Evolutionary conservation across 495 filamentous ascomycete genomes (phyloP).

Genomic region (Tuber indicum): DNA sequence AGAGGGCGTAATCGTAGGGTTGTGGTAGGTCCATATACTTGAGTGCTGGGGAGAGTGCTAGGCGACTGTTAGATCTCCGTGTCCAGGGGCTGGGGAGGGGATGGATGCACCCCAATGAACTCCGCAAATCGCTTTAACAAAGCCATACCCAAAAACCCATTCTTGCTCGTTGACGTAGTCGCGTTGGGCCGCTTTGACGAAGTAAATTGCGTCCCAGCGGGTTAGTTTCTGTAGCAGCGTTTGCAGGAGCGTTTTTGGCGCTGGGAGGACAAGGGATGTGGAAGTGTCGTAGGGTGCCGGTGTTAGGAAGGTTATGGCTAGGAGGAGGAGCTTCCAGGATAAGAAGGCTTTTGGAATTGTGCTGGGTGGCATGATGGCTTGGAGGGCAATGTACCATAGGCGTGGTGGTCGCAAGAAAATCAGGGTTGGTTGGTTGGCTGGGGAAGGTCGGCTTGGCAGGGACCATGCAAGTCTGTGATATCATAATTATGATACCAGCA

Average conservation of each 20-base stretch:
- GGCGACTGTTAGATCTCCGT: background rate
- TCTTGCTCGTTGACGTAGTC: constrained; percentile 90
- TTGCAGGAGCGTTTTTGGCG: constrained; percentile 30
- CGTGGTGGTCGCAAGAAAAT: background rate
- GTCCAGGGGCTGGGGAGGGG: background rate
- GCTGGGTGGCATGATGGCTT: background rate
- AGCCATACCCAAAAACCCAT: constrained; percentile 82
- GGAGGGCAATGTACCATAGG: background rate
- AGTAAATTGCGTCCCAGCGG: constrained; percentile 93
- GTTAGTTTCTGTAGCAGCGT: constrained; percentile 53
- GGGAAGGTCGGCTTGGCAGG: background rate
- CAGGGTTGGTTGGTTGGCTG: background rate
- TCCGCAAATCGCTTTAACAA: constrained; percentile 50
- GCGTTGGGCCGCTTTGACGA: constrained; percentile 57
- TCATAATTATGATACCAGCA: too few species aligned
- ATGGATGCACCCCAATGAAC: constrained; percentile 48
- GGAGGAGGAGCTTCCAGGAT: constrained; percentile 67
- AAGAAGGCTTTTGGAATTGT: constrained; percentile 43
- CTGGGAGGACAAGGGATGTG: constrained; percentile 53
- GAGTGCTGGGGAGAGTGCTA: background rate
- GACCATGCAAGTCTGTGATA: background rate
- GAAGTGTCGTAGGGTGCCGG: constrained; percentile 88
- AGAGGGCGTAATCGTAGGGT: constrained; percentile 44
- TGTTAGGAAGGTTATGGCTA: constrained; percentile 55
- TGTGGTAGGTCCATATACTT: constrained; percentile 7